A percentile compares a stretch with the other conserved stretches of the same genome.
Conservation (phyloP, 2,329 filamentous ascomycete species). For the Byssoonygena ceratinophila region DNA sequence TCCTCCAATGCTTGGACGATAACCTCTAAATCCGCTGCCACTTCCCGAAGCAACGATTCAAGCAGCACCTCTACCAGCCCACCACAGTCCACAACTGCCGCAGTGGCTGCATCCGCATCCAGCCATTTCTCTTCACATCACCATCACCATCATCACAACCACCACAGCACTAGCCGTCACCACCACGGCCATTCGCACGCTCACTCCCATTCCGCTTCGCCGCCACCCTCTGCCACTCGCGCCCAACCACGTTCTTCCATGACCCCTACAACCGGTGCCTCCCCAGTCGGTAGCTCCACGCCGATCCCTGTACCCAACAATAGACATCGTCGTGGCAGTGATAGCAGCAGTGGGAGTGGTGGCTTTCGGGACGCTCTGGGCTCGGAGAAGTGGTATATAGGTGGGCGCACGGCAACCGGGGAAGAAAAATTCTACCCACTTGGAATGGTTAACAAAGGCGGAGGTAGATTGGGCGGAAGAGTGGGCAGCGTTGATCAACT, state of each 20-base stretch:
- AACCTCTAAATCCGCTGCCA: constrained; percentile 35
- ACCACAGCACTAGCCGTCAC: constrained; percentile 18
- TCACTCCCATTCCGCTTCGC: constrained; percentile 23
- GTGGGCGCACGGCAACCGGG: constrained; percentile 37
- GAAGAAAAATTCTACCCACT: constrained; percentile 42
- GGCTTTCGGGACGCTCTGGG: constrained; percentile 40
- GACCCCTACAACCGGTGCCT: constrained; percentile 16
- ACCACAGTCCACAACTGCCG: constrained; percentile 28
- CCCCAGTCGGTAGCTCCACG: constrained; percentile 22
- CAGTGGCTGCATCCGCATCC: constrained; percentile 19
- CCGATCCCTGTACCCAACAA: constrained; percentile 30
- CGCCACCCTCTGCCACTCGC: constrained; percentile 20
- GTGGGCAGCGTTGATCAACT: constrained; percentile 41
- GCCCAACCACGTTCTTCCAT: constrained; percentile 15
- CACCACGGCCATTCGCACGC: constrained; percentile 14
- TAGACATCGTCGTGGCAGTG: constrained; percentile 38
- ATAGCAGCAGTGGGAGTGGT: constrained; percentile 38
- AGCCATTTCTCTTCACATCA: constrained; percentile 20
- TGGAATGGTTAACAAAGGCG: constrained; percentile 39
- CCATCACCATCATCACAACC: constrained; percentile 29
- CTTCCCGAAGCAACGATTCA: constrained; percentile 17
- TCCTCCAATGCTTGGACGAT: constrained; percentile 36
- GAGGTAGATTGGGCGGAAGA: constrained; percentile 33
- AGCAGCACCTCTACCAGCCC: constrained; percentile 11
- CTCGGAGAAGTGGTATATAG: constrained; percentile 44